Evolutionary conservation across 495 filamentous ascomycete species (phyloP).

Genomic region (Penicillium egyptiacum): DNA sequence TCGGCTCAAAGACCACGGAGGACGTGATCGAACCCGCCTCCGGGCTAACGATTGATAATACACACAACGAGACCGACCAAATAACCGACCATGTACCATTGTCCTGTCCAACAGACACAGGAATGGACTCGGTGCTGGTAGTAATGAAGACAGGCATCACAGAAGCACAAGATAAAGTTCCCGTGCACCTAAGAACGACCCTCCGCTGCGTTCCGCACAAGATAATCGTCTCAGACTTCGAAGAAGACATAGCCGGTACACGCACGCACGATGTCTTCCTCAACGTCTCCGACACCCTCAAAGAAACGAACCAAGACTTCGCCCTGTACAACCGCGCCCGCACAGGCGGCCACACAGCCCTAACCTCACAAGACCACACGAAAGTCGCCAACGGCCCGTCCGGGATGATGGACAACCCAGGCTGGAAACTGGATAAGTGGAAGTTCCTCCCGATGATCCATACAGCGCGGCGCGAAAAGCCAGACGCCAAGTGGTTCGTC

Average conservation of each 20-base stretch:
- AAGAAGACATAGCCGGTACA: conserved; percentile 43
- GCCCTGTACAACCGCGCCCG: conserved; percentile 44
- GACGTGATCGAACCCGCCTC: conserved; percentile 12
- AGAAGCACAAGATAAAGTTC: conserved; percentile 45
- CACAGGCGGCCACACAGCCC: conserved; percentile 31
- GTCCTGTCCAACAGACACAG: conserved; percentile 32
- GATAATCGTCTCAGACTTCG: conserved; percentile 50
- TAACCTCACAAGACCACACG: conserved; percentile 27
- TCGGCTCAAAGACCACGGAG: conserved; percentile 11
- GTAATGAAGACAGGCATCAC: conserved; percentile 52
- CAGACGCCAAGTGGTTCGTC: conserved; percentile 62
- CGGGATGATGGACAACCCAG: conserved; percentile 45
- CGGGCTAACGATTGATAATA: conserved; percentile 1
- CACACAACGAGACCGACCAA: conserved; percentile 4
- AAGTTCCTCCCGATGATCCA: conserved; percentile 69
- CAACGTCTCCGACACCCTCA: conserved; percentile 32
- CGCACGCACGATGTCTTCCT: conserved; percentile 47
- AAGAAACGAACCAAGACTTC: conserved; percentile 43
- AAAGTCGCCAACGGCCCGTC: conserved; percentile 35
- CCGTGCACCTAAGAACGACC: conserved; percentile 46
- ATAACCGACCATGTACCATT: conserved; percentile 1
- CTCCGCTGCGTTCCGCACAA: conserved; percentile 48
- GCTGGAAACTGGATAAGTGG: conserved; percentile 69
- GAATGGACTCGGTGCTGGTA: conserved; percentile 42
- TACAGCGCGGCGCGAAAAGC: conserved; percentile 49